These are phyloP conservation scores for Naegleria gruberi DNA, from an alignment of 208 protist genomes.

Conservation along the genomic window DNA sequence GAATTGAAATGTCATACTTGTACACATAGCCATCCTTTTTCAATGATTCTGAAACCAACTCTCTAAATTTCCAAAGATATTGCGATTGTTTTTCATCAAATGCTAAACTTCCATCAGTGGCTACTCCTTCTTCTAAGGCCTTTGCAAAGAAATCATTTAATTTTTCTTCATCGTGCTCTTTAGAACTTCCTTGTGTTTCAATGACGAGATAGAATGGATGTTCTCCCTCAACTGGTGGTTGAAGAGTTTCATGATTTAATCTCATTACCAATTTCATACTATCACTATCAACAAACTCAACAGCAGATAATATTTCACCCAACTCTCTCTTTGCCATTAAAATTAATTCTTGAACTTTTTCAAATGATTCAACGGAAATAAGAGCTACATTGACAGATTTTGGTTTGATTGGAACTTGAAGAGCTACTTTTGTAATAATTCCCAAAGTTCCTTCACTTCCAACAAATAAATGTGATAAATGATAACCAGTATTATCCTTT, in stretches of 20 bases:
- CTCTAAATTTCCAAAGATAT: not conserved
- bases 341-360: conserved; percentile 57
- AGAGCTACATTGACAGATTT: conserved; percentile 69
- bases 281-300: conserved; percentile 79
- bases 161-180: conserved; percentile 69
- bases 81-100: not conserved
- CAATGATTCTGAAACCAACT: conserved; percentile 28
- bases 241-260: conserved; percentile 47
- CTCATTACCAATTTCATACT: conserved; percentile 56
- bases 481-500: conserved; percentile 93
- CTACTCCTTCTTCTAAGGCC: conserved; percentile 41
- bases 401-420: conserved; percentile 48
- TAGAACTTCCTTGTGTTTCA: conserved; percentile 81
- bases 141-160: conserved; percentile 56
- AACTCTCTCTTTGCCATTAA: conserved; percentile 63
- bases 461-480: conserved; percentile 92
- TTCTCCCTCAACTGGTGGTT: conserved; percentile 27
- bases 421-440: conserved; percentile 71
- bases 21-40: conserved; percentile 47
- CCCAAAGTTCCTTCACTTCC: conserved; percentile 90
- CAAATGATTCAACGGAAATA: conserved; percentile 59
- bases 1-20: conserved; percentile 72
- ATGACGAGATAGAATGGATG: conserved; percentile 75
- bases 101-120: not conserved
- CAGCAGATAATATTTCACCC: conserved; percentile 80